Base-by-base conservation (phyloP, 78 protist genomes). In the Cyanophora paradoxa region DNA sequence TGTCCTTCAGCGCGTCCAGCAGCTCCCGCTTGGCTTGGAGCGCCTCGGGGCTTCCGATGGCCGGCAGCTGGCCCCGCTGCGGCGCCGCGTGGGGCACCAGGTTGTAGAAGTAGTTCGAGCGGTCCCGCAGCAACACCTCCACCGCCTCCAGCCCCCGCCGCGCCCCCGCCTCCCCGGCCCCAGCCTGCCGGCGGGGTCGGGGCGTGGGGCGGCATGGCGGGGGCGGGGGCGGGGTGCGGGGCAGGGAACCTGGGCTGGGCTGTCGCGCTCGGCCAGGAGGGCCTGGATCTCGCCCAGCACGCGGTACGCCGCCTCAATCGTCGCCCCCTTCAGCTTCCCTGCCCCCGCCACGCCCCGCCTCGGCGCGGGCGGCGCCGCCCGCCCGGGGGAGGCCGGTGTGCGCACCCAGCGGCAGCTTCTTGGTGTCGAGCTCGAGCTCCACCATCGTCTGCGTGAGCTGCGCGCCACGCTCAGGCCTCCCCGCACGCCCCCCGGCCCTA, bases 401-500 rank as follows among this genome's bases (percentile, higher is more conserved):
- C 68, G 82, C 73, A 19, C 92, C 92, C 7, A 90, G 81, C 58
- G 94, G 94, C 82, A 81, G 76, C 68, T 85, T 81, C 54, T 86
- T 50, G 61, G 77, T 50, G 68, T 90, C 90, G 44, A 72, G 52
- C 44, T 86, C 82, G 57, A 83, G 74, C 37, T 83, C 88, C 30
- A 40, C n/a, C 88, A 87, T 39, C n/a, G 85, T 77, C n/a, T 58
- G 31, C 26, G 65, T 59, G 86, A 87, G n/a, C n/a, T n/a, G n/a
- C n/a, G n/a, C n/a, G n/a, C n/a, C n/a, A n/a, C n/a, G n/a, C n/a
- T n/a, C n/a, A n/a, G n/a, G n/a, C n/a, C n/a, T n/a, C n/a, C n/a
- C n/a, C n/a, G n/a, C n/a, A n/a, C n/a, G n/a, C n/a, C n/a, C n/a
- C n/a, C n/a, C n/a, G n/a, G n/a, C n/a, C n/a, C n/a, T n/a, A n/a